A percentile compares a stretch with the other conserved stretches of the same genome.
These are phyloP conservation scores for Paxillus ammoniavirescens DNA, from an alignment of 768 basidiomycete species.

Conservation along the genomic window DNA sequence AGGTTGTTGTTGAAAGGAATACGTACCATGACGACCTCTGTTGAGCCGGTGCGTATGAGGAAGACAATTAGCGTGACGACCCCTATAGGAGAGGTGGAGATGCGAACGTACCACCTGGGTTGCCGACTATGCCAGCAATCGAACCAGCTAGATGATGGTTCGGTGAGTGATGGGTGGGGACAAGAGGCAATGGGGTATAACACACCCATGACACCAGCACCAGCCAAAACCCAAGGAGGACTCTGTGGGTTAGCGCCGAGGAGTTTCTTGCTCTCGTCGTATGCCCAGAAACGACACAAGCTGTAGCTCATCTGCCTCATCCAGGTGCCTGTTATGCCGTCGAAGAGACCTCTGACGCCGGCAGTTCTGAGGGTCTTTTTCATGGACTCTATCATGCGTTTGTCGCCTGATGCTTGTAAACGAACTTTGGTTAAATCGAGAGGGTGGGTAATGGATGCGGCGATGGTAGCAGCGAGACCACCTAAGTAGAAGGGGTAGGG, in stretches of 20 bases:
- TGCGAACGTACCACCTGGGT: slow-evolving; percentile 65
- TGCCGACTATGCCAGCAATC: slow-evolving; percentile 86
- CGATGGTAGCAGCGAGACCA: slow-evolving; percentile 84
- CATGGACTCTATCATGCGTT: slow-evolving; percentile 82
- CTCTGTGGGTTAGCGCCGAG: slow-evolving; percentile 65
- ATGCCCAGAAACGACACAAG: slow-evolving; percentile 90
- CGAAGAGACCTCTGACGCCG: slow-evolving; percentile 71
- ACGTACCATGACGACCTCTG: slow-evolving; percentile 72
- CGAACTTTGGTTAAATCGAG: slow-evolving; percentile 90
- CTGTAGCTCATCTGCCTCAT: slow-evolving; percentile 93
- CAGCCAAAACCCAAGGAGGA: slow-evolving; percentile 77
- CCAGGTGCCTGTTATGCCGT: slow-evolving; percentile 87
- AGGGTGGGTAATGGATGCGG: slow-evolving; percentile 86
- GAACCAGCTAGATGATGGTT: slow-evolving; percentile 58
- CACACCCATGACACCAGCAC: slow-evolving; percentile 85
- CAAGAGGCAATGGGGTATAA: slow-evolving; percentile 7
- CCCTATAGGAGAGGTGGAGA: background rate
- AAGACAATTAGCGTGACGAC: background rate
- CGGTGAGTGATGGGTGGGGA: background rate
- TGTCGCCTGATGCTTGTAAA: slow-evolving; percentile 89
- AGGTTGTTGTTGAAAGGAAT: background rate
- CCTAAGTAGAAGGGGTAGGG: slow-evolving; percentile 89
- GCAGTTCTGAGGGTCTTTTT: slow-evolving; percentile 80
- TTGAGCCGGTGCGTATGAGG: background rate
- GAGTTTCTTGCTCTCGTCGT: slow-evolving; percentile 86